Percentiles rank a stretch among this genome's conserved stretches.
Conservation (phyloP, 2,329 filamentous ascomycete genomes). For the Tolypocladium endophyticum region DNA sequence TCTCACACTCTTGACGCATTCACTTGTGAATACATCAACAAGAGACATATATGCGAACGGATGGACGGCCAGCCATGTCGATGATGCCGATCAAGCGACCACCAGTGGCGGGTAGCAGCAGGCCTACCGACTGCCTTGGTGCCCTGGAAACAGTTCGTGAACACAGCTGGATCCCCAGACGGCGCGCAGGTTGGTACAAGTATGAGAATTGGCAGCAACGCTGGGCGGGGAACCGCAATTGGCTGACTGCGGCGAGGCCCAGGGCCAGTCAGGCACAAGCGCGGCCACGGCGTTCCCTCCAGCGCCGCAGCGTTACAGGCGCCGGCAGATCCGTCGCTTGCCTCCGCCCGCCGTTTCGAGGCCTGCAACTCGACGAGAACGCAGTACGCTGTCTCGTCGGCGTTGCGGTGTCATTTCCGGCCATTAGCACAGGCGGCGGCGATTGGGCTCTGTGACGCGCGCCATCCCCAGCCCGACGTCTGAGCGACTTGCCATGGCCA, state of each 20-base stretch:
- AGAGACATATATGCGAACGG: background rate
- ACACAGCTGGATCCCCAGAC: background rate
- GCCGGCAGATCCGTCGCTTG: background rate
- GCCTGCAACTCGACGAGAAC: background rate
- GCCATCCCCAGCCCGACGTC: background rate
- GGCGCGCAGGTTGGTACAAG: background rate
- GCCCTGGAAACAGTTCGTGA: background rate
- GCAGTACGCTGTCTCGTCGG: background rate
- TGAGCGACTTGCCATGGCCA: background rate
- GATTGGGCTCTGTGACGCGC: background rate
- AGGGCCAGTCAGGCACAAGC: background rate
- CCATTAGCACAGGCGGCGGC: background rate
- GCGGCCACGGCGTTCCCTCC: background rate
- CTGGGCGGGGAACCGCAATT: background rate
- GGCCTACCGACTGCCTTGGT: background rate
- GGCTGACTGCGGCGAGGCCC: background rate
- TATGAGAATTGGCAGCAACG: background rate
- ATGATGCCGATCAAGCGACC: background rate
- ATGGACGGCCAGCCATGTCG: background rate
- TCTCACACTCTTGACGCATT: background rate
- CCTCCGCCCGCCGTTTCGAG: background rate
- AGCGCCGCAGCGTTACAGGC: background rate
- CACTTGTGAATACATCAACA: background rate
- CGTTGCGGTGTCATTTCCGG: background rate
- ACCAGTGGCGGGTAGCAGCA: background rate